phyloP scores from a whole-genome alignment of 257 asterid genomes.

The Solanum gandarillasii region DNA sequence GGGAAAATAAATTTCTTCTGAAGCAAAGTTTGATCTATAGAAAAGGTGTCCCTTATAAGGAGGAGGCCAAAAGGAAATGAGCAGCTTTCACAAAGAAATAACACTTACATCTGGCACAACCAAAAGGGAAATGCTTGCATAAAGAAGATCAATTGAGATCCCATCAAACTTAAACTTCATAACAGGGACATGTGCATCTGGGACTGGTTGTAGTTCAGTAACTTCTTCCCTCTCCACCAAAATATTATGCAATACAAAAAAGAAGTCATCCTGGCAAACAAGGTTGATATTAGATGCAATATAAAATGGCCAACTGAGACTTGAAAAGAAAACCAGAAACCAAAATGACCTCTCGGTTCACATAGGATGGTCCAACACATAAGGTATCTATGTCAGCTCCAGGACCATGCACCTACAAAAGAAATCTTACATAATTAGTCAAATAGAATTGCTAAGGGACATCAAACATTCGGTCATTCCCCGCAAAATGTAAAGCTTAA shows the following conservation, averaged over 20 bases:
- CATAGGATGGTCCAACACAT: conserved; percentile 36
- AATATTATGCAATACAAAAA: conserved; percentile 58
- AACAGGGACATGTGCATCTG: conserved; percentile 98
- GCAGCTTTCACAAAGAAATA: neutral
- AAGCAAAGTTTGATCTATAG: neutral
- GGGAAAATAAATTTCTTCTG: neutral
- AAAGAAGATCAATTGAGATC: conserved; percentile 88
- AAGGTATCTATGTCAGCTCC: conserved; percentile 32
- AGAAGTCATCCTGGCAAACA: conserved; percentile 66
- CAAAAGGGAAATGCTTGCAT: conserved; percentile 78
- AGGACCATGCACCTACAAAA: conserved; percentile 29
- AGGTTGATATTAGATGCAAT: conserved; percentile 1
- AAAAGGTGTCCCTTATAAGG: neutral
- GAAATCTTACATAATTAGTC: neutral
- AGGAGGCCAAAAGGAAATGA: neutral
- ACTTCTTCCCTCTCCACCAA: conserved; percentile 70
- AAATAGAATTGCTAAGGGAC: neutral
- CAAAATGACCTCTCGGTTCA: conserved; percentile 20
- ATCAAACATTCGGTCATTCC: neutral
- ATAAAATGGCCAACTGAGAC: neutral
- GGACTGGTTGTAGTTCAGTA: conserved; percentile 87
- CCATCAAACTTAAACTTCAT: conserved; percentile 97
- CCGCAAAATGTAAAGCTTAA: neutral
- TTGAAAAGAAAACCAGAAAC: neutral
- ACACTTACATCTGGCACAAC: conserved; percentile 85